A percentile compares a stretch with the other conserved stretches of the same genome.
Conservation (phyloP, 345 rosid genomes). For the Acer campestre region DNA sequence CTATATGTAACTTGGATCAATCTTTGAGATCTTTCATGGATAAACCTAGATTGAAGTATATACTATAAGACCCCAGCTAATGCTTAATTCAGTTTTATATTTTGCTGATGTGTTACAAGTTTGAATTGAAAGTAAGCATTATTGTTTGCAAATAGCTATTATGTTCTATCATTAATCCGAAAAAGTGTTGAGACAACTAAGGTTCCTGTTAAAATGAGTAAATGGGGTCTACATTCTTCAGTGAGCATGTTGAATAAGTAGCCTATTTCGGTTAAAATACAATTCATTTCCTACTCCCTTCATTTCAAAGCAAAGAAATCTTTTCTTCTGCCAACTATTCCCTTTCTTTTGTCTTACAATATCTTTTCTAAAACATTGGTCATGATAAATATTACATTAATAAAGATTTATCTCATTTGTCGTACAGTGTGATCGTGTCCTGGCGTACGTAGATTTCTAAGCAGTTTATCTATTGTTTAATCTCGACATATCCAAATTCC, state of each 20-base stretch:
- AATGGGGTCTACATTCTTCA: slow-evolving; percentile 19
- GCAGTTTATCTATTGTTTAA: too few species aligned
- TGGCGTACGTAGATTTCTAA: too few species aligned
- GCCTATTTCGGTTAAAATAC: background rate
- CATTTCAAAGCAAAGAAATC: slow-evolving; percentile 25
- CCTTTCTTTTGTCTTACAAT: background rate
- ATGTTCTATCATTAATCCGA: background rate
- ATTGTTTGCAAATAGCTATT: background rate
- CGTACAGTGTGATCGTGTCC: too few species aligned
- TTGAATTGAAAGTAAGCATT: background rate
- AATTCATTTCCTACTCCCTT: slow-evolving; percentile 25
- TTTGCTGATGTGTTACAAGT: slow-evolving; percentile 14
- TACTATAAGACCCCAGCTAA: background rate
- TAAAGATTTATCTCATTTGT: too few species aligned
- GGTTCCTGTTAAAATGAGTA: background rate
- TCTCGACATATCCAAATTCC: too few species aligned
- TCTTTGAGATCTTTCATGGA: background rate
- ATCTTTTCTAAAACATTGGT: too few species aligned
- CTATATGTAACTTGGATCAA: slow-evolving; percentile 2
- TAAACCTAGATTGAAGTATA: slow-evolving; percentile 16
- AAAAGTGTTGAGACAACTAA: background rate
- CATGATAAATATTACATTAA: too few species aligned
- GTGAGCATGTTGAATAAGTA: slow-evolving; percentile 12
- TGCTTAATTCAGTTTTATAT: background rate
- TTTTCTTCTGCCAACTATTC: background rate